phyloP scores from a whole-genome alignment of 1,284 basidiomycete genomes.

The Sanghuangporus weigelae region DNA sequence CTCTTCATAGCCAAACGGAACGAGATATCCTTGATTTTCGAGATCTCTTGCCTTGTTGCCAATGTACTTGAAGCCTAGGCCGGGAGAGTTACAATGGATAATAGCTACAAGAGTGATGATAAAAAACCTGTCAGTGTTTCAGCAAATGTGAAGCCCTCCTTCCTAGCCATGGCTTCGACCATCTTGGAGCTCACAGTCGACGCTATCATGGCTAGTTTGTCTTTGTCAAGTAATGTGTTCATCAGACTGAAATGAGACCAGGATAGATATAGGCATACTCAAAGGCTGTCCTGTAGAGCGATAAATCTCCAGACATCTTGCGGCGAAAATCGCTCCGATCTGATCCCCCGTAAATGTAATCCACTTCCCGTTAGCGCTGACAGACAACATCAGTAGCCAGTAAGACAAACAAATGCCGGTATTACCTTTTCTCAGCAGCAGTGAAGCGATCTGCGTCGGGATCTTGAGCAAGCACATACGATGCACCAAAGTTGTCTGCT shows the following conservation, averaged over 20 bases:
- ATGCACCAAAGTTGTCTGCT: slow-evolving; percentile 45
- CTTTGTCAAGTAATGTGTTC: slow-evolving; percentile 27
- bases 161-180: slow-evolving; percentile 67
- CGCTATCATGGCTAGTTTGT: slow-evolving; percentile 75
- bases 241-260: background rate
- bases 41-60: slow-evolving; percentile 73
- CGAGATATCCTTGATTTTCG: slow-evolving; percentile 60
- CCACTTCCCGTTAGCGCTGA: slow-evolving; percentile 47
- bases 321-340: slow-evolving; percentile 72
- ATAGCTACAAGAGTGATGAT: background rate
- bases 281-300: slow-evolving; percentile 55
- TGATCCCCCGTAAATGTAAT: slow-evolving; percentile 80
- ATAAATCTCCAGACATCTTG: slow-evolving; percentile 53
- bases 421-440: slow-evolving; percentile 68
- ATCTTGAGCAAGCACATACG: slow-evolving; percentile 78
- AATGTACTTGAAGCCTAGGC: slow-evolving; percentile 75
- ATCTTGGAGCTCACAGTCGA: slow-evolving; percentile 88
- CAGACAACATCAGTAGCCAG: background rate
- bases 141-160: slow-evolving; percentile 75
- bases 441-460: slow-evolving; percentile 82
- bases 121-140: slow-evolving; percentile 75
- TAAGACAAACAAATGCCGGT: background rate
- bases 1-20: slow-evolving; percentile 83
- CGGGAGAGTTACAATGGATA: background rate
- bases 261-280: slow-evolving; percentile 27